Evolutionary conservation across 768 basidiomycete species (phyloP), one percentile per base, ranked within the genome.

Genomic region (Sporobolomyces roseus): DNA sequence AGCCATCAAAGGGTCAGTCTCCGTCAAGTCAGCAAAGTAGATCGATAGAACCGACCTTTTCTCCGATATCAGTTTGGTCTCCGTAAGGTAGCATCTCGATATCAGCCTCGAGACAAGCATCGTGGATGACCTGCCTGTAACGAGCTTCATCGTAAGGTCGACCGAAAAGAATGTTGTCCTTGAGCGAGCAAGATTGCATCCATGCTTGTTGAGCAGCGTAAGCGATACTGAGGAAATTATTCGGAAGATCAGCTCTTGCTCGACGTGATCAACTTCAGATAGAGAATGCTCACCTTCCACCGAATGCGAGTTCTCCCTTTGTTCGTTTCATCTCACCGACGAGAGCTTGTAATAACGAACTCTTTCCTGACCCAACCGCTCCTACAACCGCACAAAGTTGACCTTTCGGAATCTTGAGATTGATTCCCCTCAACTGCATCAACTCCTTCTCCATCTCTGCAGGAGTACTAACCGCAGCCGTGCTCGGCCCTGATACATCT

Each of bases 161-260:
- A 43, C 93, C 93, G 67, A 96, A 96, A 66, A 88, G 86, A 63
- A 96, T 85, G 75, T 94, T 96, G 48, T 93, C 91, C 65, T 80
- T 80, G 38, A 69, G 58, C 35, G 63, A 64, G 52, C 68, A 69
- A 8, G 51, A 54, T 71, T 92, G 90, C 65, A 97, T 93, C 91
- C 92, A 96, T 16, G 92, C 88, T 50, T 83, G 86, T 76, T 97
- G 93, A 87, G 86, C 66, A 73, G 89, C 93, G 77, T 93, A 91
- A 1, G 86, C 86, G 14, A 75, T 64, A 16, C 50, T 65, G 30
- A 35, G 27, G 17, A 14, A 21, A 46, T 10, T n/a, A n/a, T n/a
- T n/a, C n/a, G n/a, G n/a, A n/a, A n/a, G n/a, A n/a, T n/a, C n/a
- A n/a, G n/a, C n/a, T n/a, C n/a, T n/a, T n/a, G n/a, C n/a, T n/a